A percentile compares a stretch with the other conserved stretches of the same genome.
Evolutionary conservation across 2,329 filamentous ascomycete species (phyloP).

Genomic region (Zasmidium cellare): DNA sequence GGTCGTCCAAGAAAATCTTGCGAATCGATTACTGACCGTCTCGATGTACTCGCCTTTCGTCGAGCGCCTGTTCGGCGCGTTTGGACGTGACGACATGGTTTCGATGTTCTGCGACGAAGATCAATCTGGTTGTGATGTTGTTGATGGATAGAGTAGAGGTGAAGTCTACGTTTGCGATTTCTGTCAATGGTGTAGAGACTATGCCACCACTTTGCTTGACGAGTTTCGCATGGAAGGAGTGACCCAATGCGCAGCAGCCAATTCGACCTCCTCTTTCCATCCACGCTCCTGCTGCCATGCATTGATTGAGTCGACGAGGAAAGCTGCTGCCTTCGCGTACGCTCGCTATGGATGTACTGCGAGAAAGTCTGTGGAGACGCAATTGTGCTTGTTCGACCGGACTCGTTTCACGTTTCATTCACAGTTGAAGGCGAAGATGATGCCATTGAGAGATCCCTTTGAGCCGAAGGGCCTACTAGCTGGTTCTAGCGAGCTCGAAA

Average conservation of each 20-base stretch:
- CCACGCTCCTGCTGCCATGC: background rate
- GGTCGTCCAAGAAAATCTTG: background rate
- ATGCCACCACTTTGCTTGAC: background rate
- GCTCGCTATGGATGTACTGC: background rate
- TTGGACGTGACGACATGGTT: slow-evolving; percentile 40
- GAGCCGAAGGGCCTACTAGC: background rate
- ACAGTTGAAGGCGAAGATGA: background rate
- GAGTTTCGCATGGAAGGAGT: too few relatives aligned
- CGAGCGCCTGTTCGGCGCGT: slow-evolving; percentile 53
- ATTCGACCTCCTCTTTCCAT: background rate
- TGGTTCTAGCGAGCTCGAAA: background rate
- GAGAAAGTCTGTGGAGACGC: background rate
- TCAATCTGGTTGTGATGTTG: background rate
- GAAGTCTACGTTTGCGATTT: background rate
- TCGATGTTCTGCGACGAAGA: background rate
- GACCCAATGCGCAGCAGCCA: background rate
- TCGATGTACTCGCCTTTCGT: slow-evolving; percentile 94
- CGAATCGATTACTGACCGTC: slow-evolving; percentile 62
- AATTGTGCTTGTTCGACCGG: background rate
- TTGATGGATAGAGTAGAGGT: background rate
- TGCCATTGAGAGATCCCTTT: background rate
- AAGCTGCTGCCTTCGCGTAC: background rate
- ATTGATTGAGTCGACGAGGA: background rate
- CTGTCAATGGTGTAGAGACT: background rate
- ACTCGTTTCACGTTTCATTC: background rate